Evolutionary conservation across 1,139 yeast genomes (phyloP).

Genomic region (Kurtzmaniella quercitrusa): DNA sequence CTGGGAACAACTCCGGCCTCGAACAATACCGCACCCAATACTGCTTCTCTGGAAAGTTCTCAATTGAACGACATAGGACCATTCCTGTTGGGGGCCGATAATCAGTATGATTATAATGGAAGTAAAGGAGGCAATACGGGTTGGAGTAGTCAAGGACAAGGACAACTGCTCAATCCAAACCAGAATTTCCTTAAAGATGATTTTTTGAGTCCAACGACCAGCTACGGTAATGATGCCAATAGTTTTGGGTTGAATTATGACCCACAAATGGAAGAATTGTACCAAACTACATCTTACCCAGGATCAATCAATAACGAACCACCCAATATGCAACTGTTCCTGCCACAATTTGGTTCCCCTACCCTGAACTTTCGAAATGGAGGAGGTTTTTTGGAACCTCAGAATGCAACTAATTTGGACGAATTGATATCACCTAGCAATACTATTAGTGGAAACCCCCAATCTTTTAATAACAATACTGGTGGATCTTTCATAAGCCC

Average conservation of each 20-base stretch:
- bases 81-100: constrained; percentile 5
- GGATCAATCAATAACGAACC: constrained; percentile 1
- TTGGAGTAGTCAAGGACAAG: not conserved
- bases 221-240: constrained; percentile 6
- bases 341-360: constrained; percentile 3
- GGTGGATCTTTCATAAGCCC: constrained; percentile 28
- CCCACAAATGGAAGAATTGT: constrained; percentile 9
- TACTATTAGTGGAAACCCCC: constrained; percentile 3
- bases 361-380: not conserved
- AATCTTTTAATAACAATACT: constrained; percentile 10
- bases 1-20: constrained; percentile 3
- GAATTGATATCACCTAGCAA: constrained; percentile 10
- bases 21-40: constrained; percentile 5
- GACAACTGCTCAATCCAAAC: not conserved
- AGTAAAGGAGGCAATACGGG: not conserved
- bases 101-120: not conserved
- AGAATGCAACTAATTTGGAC: constrained; percentile 9
- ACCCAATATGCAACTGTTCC: constrained; percentile 1
- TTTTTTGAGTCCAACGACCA: constrained; percentile 7
- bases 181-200: constrained; percentile 2
- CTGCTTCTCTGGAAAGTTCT: constrained; percentile 6
- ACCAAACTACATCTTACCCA: constrained; percentile 6
- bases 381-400: constrained; percentile 2
- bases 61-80: constrained; percentile 8
- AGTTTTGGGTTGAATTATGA: constrained; percentile 8